Conservation (phyloP, 345 rosid species). For the Melaleuca alternifolia region DNA sequence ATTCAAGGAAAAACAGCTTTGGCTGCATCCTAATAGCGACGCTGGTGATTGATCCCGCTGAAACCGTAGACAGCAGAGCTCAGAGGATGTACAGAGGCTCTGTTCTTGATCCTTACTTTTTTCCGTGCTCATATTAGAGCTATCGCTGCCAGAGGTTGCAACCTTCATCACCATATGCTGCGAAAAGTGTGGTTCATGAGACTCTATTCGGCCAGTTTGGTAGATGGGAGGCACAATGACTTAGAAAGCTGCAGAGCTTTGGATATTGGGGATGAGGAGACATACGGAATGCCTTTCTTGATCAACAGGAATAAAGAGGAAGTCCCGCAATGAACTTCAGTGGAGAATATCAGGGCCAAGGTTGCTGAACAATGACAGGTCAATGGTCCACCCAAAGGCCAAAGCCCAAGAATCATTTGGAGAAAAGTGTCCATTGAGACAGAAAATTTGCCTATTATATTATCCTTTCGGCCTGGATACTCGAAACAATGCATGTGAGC, state of each 20-base stretch:
- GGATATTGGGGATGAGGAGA: neutral
- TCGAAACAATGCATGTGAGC: neutral
- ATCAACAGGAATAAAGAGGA: neutral
- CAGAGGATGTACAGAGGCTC: neutral
- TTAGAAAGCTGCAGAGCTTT: neutral
- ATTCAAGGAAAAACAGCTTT: neutral
- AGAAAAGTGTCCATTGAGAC: neutral
- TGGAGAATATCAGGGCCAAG: neutral
- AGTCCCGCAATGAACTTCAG: neutral
- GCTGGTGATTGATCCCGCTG: neutral
- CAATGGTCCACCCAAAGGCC: neutral
- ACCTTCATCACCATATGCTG: neutral
- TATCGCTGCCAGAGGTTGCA: neutral
- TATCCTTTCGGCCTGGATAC: neutral
- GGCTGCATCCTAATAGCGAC: neutral
- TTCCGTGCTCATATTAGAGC: neutral
- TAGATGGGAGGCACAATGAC: neutral
- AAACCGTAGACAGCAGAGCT: neutral
- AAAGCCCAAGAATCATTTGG: neutral
- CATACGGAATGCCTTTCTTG: neutral
- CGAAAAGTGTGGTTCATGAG: neutral
- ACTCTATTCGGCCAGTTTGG: neutral
- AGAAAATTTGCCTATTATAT: neutral
- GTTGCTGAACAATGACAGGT: neutral
- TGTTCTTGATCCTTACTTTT: neutral